phyloP scores from a whole-genome alignment of 306 rosid genomes.

The Gastrolobium villosum region DNA sequence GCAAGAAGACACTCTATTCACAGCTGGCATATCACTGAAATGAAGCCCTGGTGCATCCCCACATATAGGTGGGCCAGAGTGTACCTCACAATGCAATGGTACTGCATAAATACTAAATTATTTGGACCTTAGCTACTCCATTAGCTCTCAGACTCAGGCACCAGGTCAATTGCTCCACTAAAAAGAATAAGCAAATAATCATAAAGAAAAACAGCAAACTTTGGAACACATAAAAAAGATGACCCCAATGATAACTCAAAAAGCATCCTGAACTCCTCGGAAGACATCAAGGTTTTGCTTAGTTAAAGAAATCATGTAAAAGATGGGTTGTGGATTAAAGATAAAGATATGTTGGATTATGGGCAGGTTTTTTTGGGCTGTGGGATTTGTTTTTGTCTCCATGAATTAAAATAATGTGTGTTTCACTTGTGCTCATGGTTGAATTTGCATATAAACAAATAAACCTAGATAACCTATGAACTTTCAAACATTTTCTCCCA shows the following conservation, averaged over 20 bases:
- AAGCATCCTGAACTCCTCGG: background rate
- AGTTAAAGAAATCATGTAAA: slow-evolving; percentile 33
- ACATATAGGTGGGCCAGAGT: background rate
- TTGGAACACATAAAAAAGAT: background rate
- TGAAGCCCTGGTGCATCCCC: background rate
- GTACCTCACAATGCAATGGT: background rate
- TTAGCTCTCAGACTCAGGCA: slow-evolving; percentile 9
- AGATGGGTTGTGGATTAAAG: slow-evolving; percentile 51
- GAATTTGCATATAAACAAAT: slow-evolving; percentile 26
- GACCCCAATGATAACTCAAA: background rate
- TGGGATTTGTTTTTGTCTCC: slow-evolving; percentile 54
- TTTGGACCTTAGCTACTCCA: background rate
- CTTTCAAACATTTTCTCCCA: slow-evolving; percentile 41
- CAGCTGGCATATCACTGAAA: slow-evolving; percentile 3
- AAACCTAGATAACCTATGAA: slow-evolving; percentile 16
- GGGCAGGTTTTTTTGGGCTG: slow-evolving; percentile 70
- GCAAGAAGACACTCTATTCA: background rate
- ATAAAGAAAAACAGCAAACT: background rate
- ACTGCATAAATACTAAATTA: background rate
- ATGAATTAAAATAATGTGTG: slow-evolving; percentile 30
- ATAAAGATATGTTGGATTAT: slow-evolving; percentile 52
- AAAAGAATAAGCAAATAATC: background rate
- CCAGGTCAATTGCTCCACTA: background rate
- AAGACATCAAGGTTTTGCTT: slow-evolving; percentile 13
- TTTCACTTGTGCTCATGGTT: slow-evolving; percentile 41